Evolutionary conservation across 768 basidiomycete species (phyloP), one percentile per base, ranked within the genome.

Genomic region (Rhizopogon roseolus): DNA sequence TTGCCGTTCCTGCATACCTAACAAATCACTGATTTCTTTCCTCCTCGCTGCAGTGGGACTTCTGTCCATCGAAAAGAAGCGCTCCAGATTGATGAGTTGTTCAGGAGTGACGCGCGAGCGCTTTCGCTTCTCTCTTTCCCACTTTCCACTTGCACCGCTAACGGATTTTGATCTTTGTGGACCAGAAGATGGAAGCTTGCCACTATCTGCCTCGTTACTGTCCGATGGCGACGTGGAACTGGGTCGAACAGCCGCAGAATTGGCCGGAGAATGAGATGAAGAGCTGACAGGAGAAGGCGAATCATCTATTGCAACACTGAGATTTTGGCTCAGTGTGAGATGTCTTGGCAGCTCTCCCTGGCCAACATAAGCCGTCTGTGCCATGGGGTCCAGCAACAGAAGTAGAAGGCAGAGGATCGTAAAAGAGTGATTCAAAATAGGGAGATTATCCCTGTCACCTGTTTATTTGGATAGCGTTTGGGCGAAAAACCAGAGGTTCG

Each of bases 1-100:
- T 73, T 92, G 90, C 37, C 89, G 83, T 69, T 92, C 90, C 49
- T 87, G 81, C 86, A 93, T 90, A 14, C 88, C 87, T 5, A 93
- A 74, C 52, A 81, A 67, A 25, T 84, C 79, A 54, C 86, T 82
- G 50, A 93, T 89, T 60, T 90, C 89, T 51, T 82, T 81, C 41
- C 90, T 76, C 46, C 82, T 78, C 10, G 78, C 77, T 2, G 86
- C 84, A 3, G 86, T 86, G 9, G 90, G 90, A 64, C 82, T 87
- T 41, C 84, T 77, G 65, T 91, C 88, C 48, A 70, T 62, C 11
- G 80, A 67, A 64, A 92, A 93, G 60, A 84, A 81, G 2, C 74
- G 78, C 59, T 93, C 90, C 36, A 93, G 72, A 52, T 87, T 84
- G 3, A 78, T 75, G n/a, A 92, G 80, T 62, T 93, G 90, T 50